Evolutionary conservation across 1,284 basidiomycete genomes (phyloP).

Genomic region (Naganishia sp.): DNA sequence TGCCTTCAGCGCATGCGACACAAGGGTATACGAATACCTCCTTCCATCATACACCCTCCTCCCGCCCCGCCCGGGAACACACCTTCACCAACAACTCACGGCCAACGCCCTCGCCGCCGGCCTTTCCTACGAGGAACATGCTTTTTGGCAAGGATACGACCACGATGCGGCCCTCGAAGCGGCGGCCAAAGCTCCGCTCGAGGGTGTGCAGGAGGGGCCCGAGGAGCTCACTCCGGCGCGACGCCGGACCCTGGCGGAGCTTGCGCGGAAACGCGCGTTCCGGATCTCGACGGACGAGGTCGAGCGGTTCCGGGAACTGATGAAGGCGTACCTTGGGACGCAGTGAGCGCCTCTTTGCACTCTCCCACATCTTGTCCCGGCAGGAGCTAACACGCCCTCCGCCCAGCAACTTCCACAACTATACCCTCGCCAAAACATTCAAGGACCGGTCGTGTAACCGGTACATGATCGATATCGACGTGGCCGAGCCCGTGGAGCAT

Average conservation of each 20-base stretch:
- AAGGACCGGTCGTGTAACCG: constrained; percentile 77
- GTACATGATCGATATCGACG: constrained; percentile 81
- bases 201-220: background rate
- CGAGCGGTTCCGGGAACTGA: constrained; percentile 61
- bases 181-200: background rate
- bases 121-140: constrained; percentile 40
- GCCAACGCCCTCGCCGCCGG: constrained; percentile 18
- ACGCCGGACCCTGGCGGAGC: constrained; percentile 50
- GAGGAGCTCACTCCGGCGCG: constrained; percentile 26
- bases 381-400: background rate
- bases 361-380: background rate
- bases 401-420: constrained; percentile 96
- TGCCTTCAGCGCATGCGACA: constrained; percentile 73
- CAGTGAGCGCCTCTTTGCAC: constrained; percentile 45
- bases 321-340: constrained; percentile 68
- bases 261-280: constrained; percentile 59
- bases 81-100: constrained; percentile 61
- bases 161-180: constrained; percentile 16
- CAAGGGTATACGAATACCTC: constrained; percentile 94
- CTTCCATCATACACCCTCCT: constrained; percentile 92
- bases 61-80: constrained; percentile 78
- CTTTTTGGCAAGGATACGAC: constrained; percentile 57
- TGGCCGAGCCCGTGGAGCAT: constrained; percentile 65
- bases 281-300: constrained; percentile 63
- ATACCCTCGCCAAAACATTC: constrained; percentile 85